Evolutionary conservation across 2,329 filamentous ascomycete genomes (phyloP).

Genomic region (Phialemoniopsis sp.): DNA sequence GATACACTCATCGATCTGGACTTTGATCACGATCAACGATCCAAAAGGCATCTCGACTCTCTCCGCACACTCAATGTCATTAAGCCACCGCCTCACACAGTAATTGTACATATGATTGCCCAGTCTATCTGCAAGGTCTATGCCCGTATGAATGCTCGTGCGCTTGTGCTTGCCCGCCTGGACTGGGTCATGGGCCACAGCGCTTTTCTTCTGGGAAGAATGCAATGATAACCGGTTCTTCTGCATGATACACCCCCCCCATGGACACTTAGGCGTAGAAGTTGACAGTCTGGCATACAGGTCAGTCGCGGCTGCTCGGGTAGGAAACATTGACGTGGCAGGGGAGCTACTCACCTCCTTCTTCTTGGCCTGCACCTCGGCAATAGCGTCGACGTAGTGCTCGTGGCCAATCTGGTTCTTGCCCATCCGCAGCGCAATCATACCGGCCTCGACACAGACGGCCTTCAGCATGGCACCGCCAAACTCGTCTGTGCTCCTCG

Average conservation of each 20-base stretch:
- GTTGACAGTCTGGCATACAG: slow-evolving; percentile 45
- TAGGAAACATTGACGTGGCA: background rate
- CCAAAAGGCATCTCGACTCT: too few relatives aligned
- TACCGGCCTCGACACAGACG: slow-evolving; percentile 96
- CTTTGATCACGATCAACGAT: too few relatives aligned
- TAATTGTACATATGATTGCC: too few relatives aligned
- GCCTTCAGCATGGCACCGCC: slow-evolving; percentile 97
- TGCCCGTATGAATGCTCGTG: too few relatives aligned
- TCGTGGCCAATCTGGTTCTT: slow-evolving; percentile 97
- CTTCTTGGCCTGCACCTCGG: slow-evolving; percentile 94
- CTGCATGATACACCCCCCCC: background rate
- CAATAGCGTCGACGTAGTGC: slow-evolving; percentile 97
- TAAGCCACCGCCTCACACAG: too few relatives aligned
- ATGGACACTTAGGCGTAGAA: slow-evolving; percentile 40
- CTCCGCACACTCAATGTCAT: too few relatives aligned
- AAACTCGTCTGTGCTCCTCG: slow-evolving; percentile 96
- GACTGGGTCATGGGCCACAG: too few relatives aligned
- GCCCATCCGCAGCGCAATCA: slow-evolving; percentile 93
- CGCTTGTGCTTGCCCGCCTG: too few relatives aligned
- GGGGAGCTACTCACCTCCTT: slow-evolving; percentile 63
- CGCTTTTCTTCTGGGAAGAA: too few relatives aligned
- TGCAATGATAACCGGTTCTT: too few relatives aligned
- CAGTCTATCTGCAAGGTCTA: too few relatives aligned
- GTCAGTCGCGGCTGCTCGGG: slow-evolving; percentile 14
- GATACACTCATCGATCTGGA: too few relatives aligned